Percentiles rank a stretch among this genome's conserved stretches.
Conservation (phyloP, 31 red algal species). For the Odonthalia washingtoniensis region DNA sequence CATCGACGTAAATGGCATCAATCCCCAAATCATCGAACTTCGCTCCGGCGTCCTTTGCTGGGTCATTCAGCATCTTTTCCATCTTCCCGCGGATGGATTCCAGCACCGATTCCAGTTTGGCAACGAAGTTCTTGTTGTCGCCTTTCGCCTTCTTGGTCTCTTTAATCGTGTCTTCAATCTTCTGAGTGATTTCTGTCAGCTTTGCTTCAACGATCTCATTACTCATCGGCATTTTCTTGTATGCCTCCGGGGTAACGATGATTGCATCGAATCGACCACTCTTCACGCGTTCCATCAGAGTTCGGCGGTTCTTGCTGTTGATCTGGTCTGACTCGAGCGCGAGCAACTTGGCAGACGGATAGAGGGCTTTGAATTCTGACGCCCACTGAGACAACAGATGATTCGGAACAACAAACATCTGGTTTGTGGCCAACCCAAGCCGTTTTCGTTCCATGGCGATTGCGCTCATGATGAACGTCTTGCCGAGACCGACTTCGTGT, state of each 20-base stretch:
- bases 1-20: slow-evolving; percentile 14
- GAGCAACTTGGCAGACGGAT: slow-evolving; percentile 12
- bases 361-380: slow-evolving; percentile 6
- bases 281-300: not conserved
- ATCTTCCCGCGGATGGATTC: not conserved
- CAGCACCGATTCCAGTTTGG: not conserved
- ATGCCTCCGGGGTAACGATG: not conserved
- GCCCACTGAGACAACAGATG: slow-evolving; percentile 7
- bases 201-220: not conserved
- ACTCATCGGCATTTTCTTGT: not conserved
- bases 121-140: slow-evolving; percentile 7
- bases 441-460: not conserved
- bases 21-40: slow-evolving; percentile 18
- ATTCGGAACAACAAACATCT: slow-evolving; percentile 14
- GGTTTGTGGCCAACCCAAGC: not conserved
- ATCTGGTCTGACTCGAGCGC: not conserved
- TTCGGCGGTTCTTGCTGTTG: slow-evolving; percentile 1
- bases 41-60: not conserved
- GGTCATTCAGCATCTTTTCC: slow-evolving; percentile 16
- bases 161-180: not conserved
- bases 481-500: slow-evolving; percentile 3
- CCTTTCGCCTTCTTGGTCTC: slow-evolving; percentile 4
- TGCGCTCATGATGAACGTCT: slow-evolving; percentile 7
- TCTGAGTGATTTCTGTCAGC: not conserved
- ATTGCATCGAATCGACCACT: not conserved